A percentile compares a stretch with the other conserved stretches of the same genome.
Conservation (phyloP, 2,329 filamentous ascomycete genomes). For the Pestalotiopsis sp. region DNA sequence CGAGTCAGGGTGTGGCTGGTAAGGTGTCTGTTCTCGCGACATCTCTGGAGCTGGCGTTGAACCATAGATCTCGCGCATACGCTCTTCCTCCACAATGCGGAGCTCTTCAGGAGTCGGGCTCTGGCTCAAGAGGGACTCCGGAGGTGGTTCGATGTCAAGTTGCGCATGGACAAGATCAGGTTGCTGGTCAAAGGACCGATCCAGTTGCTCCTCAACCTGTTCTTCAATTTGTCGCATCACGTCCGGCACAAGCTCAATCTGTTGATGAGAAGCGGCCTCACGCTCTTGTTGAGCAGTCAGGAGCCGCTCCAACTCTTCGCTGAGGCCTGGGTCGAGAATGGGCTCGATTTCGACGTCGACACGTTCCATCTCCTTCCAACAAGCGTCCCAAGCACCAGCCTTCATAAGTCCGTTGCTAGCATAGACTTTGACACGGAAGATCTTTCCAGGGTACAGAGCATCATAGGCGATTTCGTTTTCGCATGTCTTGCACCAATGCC, state of each 20-base stretch:
- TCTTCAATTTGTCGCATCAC: slow-evolving; percentile 32
- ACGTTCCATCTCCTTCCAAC: slow-evolving; percentile 98
- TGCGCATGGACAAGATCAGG: slow-evolving; percentile 27
- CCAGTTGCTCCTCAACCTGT: slow-evolving; percentile 34
- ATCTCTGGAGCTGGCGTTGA: slow-evolving; percentile 8
- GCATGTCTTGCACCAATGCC: slow-evolving; percentile 59
- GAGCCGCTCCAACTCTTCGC: slow-evolving; percentile 61
- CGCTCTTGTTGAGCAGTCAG: slow-evolving; percentile 44
- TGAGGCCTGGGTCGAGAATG: slow-evolving; percentile 59
- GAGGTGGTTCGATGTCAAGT: slow-evolving; percentile 26
- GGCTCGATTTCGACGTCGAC: slow-evolving; percentile 91
- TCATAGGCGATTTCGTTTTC: slow-evolving; percentile 56
- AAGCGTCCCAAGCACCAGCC: slow-evolving; percentile 86
- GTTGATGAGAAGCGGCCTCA: slow-evolving; percentile 29
- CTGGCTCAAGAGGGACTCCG: slow-evolving; percentile 13
- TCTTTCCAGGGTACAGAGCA: slow-evolving; percentile 51
- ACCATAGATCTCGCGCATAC: slow-evolving; percentile 13
- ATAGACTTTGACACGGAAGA: slow-evolving; percentile 84
- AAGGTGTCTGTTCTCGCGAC: slow-evolving; percentile 9
- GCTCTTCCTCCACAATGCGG: slow-evolving; percentile 14
- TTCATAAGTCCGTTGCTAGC: slow-evolving; percentile 94
- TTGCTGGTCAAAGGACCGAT: slow-evolving; percentile 18
- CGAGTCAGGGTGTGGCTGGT: slow-evolving; percentile 21
- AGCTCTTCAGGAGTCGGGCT: slow-evolving; percentile 16
- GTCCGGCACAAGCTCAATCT: slow-evolving; percentile 33